A percentile compares a stretch with the other conserved stretches of the same genome.
Evolutionary conservation across 371 early-diverging fungal genomes (phyloP).

Genomic region (Mucor piriformis): DNA sequence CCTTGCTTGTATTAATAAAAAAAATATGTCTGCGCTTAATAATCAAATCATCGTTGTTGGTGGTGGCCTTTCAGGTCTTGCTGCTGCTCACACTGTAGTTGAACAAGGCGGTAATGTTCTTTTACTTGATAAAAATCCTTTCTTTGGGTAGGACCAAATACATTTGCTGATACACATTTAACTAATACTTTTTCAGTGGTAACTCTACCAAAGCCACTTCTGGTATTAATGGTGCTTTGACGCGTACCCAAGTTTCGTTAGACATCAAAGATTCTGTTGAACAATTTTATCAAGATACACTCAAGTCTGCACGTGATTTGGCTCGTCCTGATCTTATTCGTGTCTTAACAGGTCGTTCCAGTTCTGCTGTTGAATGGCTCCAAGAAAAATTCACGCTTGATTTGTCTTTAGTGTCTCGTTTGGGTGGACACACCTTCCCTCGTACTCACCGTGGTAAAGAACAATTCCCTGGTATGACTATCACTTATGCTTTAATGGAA

Average conservation of each 20-base stretch:
- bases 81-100: constrained; percentile 85
- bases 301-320: constrained; percentile 86
- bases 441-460: constrained; percentile 96
- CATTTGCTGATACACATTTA: constrained; percentile 1
- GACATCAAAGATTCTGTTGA: constrained; percentile 84
- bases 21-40: constrained; percentile 35
- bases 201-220: constrained; percentile 97
- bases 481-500: constrained; percentile 93
- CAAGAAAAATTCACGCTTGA: constrained; percentile 88
- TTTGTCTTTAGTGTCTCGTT: constrained; percentile 84
- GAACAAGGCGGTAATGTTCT: constrained; percentile 88
- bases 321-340: constrained; percentile 84
- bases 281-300: constrained; percentile 87
- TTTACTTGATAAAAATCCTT: constrained; percentile 87
- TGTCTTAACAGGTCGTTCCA: constrained; percentile 84
- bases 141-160: constrained; percentile 66
- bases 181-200: constrained; percentile 55
- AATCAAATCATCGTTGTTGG: constrained; percentile 88
- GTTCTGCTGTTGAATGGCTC: constrained; percentile 93
- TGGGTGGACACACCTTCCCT: constrained; percentile 88
- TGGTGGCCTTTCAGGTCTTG: constrained; percentile 89
- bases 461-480: constrained; percentile 95
- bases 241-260: constrained; percentile 73
- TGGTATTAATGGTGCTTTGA: constrained; percentile 94
- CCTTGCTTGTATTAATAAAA: constrained; percentile 12